Base-by-base conservation (phyloP, 2,329 filamentous ascomycete species). In the Colletotrichum higginsianum region DNA sequence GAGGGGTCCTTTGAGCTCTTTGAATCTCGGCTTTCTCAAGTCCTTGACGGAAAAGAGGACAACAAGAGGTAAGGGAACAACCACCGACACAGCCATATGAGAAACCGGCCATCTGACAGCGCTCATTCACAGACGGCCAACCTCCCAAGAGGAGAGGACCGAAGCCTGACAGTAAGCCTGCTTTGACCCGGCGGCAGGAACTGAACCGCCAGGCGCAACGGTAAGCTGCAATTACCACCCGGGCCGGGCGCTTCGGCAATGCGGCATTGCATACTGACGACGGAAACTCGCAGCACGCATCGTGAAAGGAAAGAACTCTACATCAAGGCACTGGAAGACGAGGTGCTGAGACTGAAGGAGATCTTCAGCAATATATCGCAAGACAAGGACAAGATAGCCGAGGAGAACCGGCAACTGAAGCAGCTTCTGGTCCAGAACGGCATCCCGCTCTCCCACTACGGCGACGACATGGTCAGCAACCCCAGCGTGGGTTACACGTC, bases 231-330 rank as follows among this genome's bases (percentile, higher is more conserved):
- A 50, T 16, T 6, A 18, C n/a, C 26, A 18, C n/a, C 26, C 6
- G 26, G 16, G 21, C 21, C 11, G 16, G 68, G n/a, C 23, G 21
- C 23, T 26, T 44, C 46, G 18, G 35, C 40, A 38, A 26, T 15
- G 21, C 21, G 47, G 72, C 75, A 67, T 75, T 61, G 52, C 26
- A 52, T 53, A 35, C 68, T 74, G 21, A 74, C 38, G 61, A 58
- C 30, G 70, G 79, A 44, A 79, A 65, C 4, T 47, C 4, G n/a
- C 62, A 98, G 96, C 79, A 98, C 96, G 21, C 96, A 99, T 82
- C 94, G 96, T 67, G 96, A 98, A 84, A 91, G 96, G 75, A 98
- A 98, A 81, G 96, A 98, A 83, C 89, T 95, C 77, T 98, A 98
- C 81, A 97, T 98, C 85, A 97, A 97, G 81, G 91, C 93, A 13